phyloP scores from a whole-genome alignment of 495 filamentous ascomycete species.

The Penicillium egyptiacum region DNA sequence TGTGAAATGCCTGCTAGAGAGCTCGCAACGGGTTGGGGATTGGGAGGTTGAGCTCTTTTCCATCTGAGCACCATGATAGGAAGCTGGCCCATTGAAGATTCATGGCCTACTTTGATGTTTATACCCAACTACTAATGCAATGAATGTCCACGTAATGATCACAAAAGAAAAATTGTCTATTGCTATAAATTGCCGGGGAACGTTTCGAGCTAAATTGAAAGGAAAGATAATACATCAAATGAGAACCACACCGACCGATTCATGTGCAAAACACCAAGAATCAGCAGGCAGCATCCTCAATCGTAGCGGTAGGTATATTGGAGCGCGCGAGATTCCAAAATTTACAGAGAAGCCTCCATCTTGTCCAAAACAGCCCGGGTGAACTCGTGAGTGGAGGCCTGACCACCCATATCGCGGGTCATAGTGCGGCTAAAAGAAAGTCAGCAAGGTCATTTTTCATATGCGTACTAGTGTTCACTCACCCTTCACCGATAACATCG shows the following conservation, averaged over 20 bases:
- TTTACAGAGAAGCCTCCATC: slow-evolving; percentile 71
- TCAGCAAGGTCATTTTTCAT: slow-evolving; percentile 35
- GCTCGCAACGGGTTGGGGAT: background rate
- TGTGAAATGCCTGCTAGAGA: background rate
- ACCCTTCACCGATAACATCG: slow-evolving; percentile 93
- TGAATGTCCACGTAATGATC: slow-evolving; percentile 13
- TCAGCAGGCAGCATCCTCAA: slow-evolving; percentile 17
- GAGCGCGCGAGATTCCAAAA: slow-evolving; percentile 18
- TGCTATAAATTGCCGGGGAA: slow-evolving; percentile 29
- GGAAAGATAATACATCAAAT: slow-evolving; percentile 38
- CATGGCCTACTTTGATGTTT: slow-evolving; percentile 8
- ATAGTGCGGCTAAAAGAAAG: slow-evolving; percentile 62
- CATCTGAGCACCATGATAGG: slow-evolving; percentile 1
- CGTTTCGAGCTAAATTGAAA: slow-evolving; percentile 31
- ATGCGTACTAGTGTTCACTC: slow-evolving; percentile 39
- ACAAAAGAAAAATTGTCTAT: slow-evolving; percentile 29
- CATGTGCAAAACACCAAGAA: slow-evolving; percentile 14
- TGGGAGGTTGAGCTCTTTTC: background rate
- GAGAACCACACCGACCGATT: slow-evolving; percentile 21
- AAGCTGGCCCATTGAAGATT: background rate
- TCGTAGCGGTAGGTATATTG: slow-evolving; percentile 25
- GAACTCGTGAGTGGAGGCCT: slow-evolving; percentile 87
- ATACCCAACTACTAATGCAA: slow-evolving; percentile 15
- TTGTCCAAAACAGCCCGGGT: slow-evolving; percentile 87
- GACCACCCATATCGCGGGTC: slow-evolving; percentile 94